Evolutionary conservation across 257 asterid genomes (phyloP).

Genomic region (Solanum pinnatisectum): DNA sequence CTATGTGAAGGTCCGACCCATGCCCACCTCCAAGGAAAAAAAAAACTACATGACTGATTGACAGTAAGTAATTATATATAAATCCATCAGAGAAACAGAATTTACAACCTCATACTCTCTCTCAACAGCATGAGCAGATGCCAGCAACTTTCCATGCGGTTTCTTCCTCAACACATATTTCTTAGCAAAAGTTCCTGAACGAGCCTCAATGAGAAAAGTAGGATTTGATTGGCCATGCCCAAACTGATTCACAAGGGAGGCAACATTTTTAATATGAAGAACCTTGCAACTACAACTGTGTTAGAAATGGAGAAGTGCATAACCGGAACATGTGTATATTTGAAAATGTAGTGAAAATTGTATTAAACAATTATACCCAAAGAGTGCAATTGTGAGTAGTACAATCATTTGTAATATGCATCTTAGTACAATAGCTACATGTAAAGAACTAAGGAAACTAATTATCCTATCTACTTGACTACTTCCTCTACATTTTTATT

Average conservation of each 20-base stretch:
- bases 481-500: not conserved
- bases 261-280: not conserved
- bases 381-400: not conserved
- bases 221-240: conserved; percentile 99
- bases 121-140: conserved; percentile 96
- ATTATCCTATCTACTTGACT: not conserved
- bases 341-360: not conserved
- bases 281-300: not conserved
- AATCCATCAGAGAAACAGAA: not conserved
- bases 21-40: not conserved
- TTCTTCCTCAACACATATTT: conserved; percentile 82
- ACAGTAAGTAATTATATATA: not conserved
- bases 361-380: not conserved
- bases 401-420: not conserved
- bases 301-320: not conserved
- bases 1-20: not conserved
- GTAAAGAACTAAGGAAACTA: not conserved
- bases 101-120: conserved; percentile 77
- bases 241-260: conserved; percentile 39
- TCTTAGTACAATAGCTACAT: not conserved
- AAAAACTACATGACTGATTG: not conserved
- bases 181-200: conserved; percentile 41
- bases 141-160: conserved; percentile 75
- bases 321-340: not conserved
- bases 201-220: conserved; percentile 77